These are phyloP conservation scores for Chytriomyces confervae DNA, from an alignment of 192 early-diverging fungal genomes.

Conservation along the genomic window DNA sequence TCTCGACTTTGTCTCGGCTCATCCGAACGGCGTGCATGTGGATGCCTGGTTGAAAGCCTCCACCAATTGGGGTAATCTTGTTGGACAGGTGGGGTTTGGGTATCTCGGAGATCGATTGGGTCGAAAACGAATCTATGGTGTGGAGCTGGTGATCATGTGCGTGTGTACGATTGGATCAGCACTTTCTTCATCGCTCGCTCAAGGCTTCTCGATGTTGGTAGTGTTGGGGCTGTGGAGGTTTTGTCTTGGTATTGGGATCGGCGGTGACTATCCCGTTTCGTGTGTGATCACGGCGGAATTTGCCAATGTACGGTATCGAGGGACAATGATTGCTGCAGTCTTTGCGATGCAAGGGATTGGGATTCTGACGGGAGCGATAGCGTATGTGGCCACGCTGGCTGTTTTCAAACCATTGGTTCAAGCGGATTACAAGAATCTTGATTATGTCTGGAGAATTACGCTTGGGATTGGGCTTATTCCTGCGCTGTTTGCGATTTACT, in stretches of 20 bases:
- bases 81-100: slow-evolving; percentile 88
- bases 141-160: slow-evolving; percentile 82
- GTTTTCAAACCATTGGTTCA: slow-evolving; percentile 69
- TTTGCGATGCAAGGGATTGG: slow-evolving; percentile 93
- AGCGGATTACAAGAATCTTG: slow-evolving; percentile 60
- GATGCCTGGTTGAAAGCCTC: slow-evolving; percentile 87
- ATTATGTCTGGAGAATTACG: slow-evolving; percentile 84
- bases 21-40: slow-evolving; percentile 40
- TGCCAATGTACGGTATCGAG: slow-evolving; percentile 71
- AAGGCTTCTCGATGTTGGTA: slow-evolving; percentile 65
- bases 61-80: slow-evolving; percentile 79
- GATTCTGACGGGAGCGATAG: slow-evolving; percentile 72
- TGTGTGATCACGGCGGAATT: slow-evolving; percentile 87
- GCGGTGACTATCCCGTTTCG: slow-evolving; percentile 88
- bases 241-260: slow-evolving; percentile 82
- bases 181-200: slow-evolving; percentile 66
- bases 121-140: slow-evolving; percentile 79
- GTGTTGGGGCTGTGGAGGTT: slow-evolving; percentile 83
- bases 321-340: slow-evolving; percentile 79
- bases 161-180: slow-evolving; percentile 77
- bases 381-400: slow-evolving; percentile 67
- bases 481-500: slow-evolving; percentile 74
- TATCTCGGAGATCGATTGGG: slow-evolving; percentile 83
- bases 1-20: not conserved
- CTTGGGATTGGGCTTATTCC: slow-evolving; percentile 82